Percentiles rank a stretch among this genome's conserved stretches.
Evolutionary conservation across 2,329 filamentous ascomycete species (phyloP).

Genomic region (Gaeumannomyces tritici): DNA sequence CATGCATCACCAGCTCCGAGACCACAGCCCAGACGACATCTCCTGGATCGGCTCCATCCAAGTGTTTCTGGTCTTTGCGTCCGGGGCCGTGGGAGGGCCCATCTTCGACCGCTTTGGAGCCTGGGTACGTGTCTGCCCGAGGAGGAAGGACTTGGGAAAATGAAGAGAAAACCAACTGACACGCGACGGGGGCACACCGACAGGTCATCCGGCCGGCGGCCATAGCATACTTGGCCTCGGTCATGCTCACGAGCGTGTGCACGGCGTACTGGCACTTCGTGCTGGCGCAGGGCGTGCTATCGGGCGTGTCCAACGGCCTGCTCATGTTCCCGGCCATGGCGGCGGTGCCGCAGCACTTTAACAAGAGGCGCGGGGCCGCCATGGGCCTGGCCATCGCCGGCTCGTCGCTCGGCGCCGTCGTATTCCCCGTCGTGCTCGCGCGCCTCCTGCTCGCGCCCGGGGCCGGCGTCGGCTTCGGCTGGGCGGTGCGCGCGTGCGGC

Average conservation of each 20-base stretch:
- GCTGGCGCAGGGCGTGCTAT: conserved; percentile 42
- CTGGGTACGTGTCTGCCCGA: conserved; percentile 20
- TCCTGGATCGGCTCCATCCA: conserved; percentile 48
- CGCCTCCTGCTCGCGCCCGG: conserved; percentile 36
- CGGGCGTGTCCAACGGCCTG: conserved; percentile 49
- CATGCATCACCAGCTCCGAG: conserved; percentile 19
- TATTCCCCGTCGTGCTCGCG: conserved; percentile 49
- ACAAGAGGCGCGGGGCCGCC: conserved; percentile 43
- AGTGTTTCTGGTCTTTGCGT: conserved; percentile 44
- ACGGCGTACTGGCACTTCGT: conserved; percentile 46
- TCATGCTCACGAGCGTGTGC: conserved; percentile 38
- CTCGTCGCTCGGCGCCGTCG: conserved; percentile 46
- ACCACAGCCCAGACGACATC: conserved; percentile 31
- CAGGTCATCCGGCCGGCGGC: not conserved
- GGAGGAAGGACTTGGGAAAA: no score
- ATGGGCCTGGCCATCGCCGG: conserved; percentile 54
- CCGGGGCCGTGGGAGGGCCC: conserved; percentile 42
- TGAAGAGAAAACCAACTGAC: not conserved
- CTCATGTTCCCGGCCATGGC: conserved; percentile 57
- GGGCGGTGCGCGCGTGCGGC: conserved; percentile 47
- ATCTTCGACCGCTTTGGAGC: conserved; percentile 33
- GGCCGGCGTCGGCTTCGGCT: conserved; percentile 44
- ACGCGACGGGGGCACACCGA: not conserved
- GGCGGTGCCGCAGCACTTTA: conserved; percentile 58
- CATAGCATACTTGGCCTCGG: conserved; percentile 10